These are phyloP conservation scores for Tuber microsphaerosporum DNA, from an alignment of 495 filamentous ascomycete species.

Conservation along the genomic window DNA sequence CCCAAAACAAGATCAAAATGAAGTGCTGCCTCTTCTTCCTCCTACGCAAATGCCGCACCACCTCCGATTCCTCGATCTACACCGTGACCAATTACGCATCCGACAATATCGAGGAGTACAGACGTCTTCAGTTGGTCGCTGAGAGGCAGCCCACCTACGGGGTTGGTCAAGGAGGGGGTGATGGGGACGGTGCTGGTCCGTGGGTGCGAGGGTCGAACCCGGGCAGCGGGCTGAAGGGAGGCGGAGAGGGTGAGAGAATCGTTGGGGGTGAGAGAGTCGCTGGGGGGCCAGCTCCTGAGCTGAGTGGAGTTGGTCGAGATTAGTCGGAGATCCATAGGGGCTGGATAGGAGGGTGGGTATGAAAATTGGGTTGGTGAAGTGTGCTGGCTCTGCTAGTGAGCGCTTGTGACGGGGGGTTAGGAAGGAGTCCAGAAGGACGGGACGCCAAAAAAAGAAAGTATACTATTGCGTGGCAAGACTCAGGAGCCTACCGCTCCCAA, in stretches of 20 bases:
- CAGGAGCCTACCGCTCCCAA: not conserved
- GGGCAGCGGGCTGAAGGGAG: not conserved
- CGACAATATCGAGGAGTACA: not conserved
- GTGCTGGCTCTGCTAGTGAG: not conserved
- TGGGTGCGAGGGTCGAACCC: not conserved
- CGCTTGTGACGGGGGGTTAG: not conserved
- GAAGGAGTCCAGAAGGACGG: not conserved
- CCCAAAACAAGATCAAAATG: not conserved
- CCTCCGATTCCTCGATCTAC: not conserved
- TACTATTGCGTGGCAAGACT: not conserved
- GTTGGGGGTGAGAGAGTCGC: not conserved
- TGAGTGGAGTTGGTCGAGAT: not conserved
- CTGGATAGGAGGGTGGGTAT: not conserved
- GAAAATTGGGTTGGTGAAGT: not conserved
- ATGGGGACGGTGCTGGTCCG: not conserved
- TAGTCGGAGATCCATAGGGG: not conserved
- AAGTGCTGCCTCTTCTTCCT: not conserved
- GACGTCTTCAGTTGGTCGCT: not conserved
- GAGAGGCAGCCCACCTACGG: not conserved
- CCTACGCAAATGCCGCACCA: not conserved
- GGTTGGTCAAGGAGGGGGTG: not conserved
- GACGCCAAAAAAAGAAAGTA: not conserved
- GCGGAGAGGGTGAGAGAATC: not conserved
- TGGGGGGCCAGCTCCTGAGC: not conserved
- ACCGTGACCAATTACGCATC: not conserved